Evolutionary conservation across 2,329 filamentous ascomycete genomes (phyloP).

Genomic region (Amauroascus verrucosus): DNA sequence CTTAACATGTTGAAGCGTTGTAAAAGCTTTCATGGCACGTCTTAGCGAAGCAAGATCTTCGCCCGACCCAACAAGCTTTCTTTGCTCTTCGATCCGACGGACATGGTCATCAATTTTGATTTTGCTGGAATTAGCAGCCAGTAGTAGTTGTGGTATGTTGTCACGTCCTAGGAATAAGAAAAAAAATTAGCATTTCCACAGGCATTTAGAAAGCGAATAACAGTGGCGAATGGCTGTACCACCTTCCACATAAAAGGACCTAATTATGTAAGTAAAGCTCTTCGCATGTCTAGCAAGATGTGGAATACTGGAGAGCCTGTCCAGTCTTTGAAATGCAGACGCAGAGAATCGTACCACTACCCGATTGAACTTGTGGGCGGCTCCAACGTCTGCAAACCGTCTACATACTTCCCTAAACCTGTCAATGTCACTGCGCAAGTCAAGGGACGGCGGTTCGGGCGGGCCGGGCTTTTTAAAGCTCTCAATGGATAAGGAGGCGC

Average conservation of each 20-base stretch:
- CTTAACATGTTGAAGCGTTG: conserved; percentile 53
- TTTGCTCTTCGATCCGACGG: conserved; percentile 29
- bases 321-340: conserved; percentile 39
- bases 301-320: conserved; percentile 38
- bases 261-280: conserved; percentile 47
- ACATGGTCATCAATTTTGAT: conserved; percentile 20
- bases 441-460: conserved; percentile 17
- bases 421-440: conserved; percentile 17
- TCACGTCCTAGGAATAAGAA: conserved; percentile 12
- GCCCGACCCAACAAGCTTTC: conserved; percentile 40
- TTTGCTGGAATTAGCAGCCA: conserved; percentile 16
- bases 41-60: conserved; percentile 46
- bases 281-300: conserved; percentile 43
- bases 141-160: conserved; percentile 16
- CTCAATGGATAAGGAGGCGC: conserved; percentile 46
- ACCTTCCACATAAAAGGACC: conserved; percentile 46
- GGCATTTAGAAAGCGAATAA: neutral
- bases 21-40: conserved; percentile 49
- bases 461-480: conserved; percentile 41
- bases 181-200: neutral
- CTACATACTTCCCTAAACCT: conserved; percentile 39
- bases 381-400: conserved; percentile 40
- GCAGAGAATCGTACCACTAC: conserved; percentile 43
- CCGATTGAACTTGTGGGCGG: conserved; percentile 41
- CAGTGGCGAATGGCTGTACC: conserved; percentile 7